Evolutionary conservation across 768 basidiomycete genomes (phyloP).

Genomic region (Hericium rajendrae): DNA sequence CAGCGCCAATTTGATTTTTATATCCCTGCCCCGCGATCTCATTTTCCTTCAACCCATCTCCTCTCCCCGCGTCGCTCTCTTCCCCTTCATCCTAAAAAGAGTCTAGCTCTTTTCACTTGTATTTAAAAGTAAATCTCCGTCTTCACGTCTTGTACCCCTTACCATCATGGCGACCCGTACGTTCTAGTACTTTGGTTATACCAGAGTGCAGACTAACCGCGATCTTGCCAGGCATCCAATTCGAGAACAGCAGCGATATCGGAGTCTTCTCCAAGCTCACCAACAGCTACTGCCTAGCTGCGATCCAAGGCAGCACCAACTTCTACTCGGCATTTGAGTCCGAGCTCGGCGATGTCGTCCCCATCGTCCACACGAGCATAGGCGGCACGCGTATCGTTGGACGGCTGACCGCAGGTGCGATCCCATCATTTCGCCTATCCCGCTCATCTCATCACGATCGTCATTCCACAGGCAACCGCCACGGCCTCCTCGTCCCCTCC

Average conservation of each 20-base stretch:
- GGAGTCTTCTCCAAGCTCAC: conserved; percentile 97
- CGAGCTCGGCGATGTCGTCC: conserved; percentile 86
- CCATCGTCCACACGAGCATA: conserved; percentile 94
- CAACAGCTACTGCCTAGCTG: conserved; percentile 94
- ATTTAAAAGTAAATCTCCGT: neutral
- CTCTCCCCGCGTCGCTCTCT: neutral
- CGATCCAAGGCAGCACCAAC: conserved; percentile 91
- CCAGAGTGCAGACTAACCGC: neutral
- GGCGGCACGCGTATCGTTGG: conserved; percentile 92
- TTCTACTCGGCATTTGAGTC: conserved; percentile 98
- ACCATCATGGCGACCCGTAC: conserved; percentile 56
- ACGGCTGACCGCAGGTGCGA: conserved; percentile 78
- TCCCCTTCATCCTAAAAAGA: neutral
- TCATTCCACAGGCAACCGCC: conserved; percentile 60
- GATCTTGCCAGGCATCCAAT: conserved; percentile 63
- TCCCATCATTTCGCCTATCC: neutral
- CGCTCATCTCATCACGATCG: neutral
- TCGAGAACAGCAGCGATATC: conserved; percentile 90
- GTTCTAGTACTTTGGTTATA: conserved; percentile 15
- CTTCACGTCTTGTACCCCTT: neutral
- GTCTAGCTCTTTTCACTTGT: neutral
- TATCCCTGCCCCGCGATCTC: neutral
- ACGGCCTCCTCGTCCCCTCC: conserved; percentile 92
- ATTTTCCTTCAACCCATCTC: neutral
- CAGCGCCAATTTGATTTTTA: neutral